Conservation (phyloP, 768 basidiomycete genomes). For the Coprinopsis strossmayeri region DNA sequence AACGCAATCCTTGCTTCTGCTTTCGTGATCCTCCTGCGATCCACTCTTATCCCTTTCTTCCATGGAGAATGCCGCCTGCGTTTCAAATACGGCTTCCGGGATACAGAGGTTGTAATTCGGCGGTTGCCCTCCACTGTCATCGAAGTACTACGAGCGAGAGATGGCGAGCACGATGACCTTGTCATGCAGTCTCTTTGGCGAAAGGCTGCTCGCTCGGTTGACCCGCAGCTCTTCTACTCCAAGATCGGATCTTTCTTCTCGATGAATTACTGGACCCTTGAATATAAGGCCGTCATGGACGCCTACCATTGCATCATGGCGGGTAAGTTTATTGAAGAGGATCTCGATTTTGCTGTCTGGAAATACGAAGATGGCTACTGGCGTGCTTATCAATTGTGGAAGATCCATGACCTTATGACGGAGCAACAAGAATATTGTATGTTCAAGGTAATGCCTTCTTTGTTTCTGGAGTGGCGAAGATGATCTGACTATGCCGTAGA, state of each 20-base stretch:
- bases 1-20: constrained; percentile 21
- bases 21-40: constrained; percentile 19
- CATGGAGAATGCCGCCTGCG: constrained; percentile 28
- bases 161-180: neutral
- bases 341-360: constrained; percentile 26
- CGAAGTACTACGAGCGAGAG: neutral
- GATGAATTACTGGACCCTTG: constrained; percentile 24
- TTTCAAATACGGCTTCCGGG: constrained; percentile 22
- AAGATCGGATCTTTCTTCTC: constrained; percentile 24
- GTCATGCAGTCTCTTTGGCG: constrained; percentile 19
- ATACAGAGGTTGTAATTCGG: constrained; percentile 24
- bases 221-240: constrained; percentile 22
- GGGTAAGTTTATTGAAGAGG: constrained; percentile 20
- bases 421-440: constrained; percentile 18
- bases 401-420: constrained; percentile 23
- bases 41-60: constrained; percentile 26
- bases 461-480: neutral
- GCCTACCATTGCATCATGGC: constrained; percentile 19
- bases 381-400: constrained; percentile 24
- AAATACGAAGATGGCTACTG: constrained; percentile 20
- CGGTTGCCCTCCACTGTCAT: constrained; percentile 15
- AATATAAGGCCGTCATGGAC: constrained; percentile 23
- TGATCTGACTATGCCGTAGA: too few species aligned
- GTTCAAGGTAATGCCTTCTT: neutral
- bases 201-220: constrained; percentile 20